Evolutionary conservation across 768 basidiomycete genomes (phyloP), one percentile per base, ranked within the genome.

Genomic region (Tricholoma sp.): DNA sequence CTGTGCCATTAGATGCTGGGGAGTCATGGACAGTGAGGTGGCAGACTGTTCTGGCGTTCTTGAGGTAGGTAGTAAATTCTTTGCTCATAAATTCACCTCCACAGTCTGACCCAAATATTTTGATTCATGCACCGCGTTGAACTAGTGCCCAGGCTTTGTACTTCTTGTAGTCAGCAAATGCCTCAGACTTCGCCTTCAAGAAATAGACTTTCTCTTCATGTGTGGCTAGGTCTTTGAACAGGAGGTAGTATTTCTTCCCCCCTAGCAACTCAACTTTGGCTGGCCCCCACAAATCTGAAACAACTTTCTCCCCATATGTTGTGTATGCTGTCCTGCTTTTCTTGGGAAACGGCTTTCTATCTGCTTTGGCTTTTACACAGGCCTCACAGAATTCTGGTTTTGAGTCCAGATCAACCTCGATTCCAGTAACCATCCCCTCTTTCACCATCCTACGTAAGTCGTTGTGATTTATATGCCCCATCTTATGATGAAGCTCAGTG

Each of bases 341-440:
- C n/a, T 34, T 51, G 0, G 50, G 31, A n/a, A 51, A 34, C 1
- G 50, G 36, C 1, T 6, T 24, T 9, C 17, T 6, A 2, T 64
- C 15, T 33, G 29, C 24, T 48, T 71, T 70, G 3, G 64, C 63
- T 29, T 64, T 55, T 0, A 59, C 39, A 24, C 71, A 73, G 3
- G 65, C 24, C 18, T 64, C 60, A 53, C 68, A 71, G 29, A 64
- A 63, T 13, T 62, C 56, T 13, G 56, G 60, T 31, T 65, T 63
- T 0, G 63, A 64, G 11, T 55, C 34, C 45, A 57, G 49, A 50
- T 65, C 63, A 1, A 76, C 61, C 4, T 63, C 59, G 12, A 78
- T 56, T 0, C 72, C 74, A 1, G 49, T 62, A 12, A 77, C 57
- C 53, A 65, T 58, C 1, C 66, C 67, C 15, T 70, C 60, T 6